These are phyloP conservation scores for Anisogramma anomala DNA, from an alignment of 2,329 filamentous ascomycete species.

Conservation along the genomic window DNA sequence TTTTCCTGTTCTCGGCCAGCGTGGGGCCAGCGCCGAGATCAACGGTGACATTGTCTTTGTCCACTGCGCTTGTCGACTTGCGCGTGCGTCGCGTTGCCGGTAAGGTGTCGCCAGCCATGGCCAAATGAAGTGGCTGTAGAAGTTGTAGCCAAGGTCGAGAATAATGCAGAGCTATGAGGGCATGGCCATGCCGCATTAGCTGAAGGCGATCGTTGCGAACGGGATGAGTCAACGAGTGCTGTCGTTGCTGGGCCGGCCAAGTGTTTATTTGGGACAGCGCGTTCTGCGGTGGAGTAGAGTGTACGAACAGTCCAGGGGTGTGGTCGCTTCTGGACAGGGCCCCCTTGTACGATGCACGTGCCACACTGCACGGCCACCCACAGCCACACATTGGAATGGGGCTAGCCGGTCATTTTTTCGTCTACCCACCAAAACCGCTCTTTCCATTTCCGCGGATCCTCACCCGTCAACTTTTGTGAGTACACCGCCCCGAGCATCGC, in stretches of 20 bases:
- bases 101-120: constrained; percentile 32
- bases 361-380: not conserved
- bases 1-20: constrained; percentile 44
- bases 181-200: constrained; percentile 2
- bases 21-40: constrained; percentile 48
- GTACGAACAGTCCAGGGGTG: no score
- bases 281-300: not conserved
- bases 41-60: constrained; percentile 70
- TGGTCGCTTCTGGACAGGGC: no score
- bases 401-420: no score
- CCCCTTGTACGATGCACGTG: no score
- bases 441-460: no score
- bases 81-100: constrained; percentile 48
- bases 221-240: not conserved
- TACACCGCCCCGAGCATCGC: constrained; percentile 2
- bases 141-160: not conserved
- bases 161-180: constrained; percentile 1
- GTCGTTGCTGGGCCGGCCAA: constrained; percentile 6
- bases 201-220: not conserved
- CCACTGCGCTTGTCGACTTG: constrained; percentile 58
- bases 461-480: constrained; percentile 14
- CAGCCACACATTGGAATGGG: no score
- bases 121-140: not conserved
- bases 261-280: constrained; percentile 3
- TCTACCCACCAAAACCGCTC: not conserved